Evolutionary conservation across 2,329 filamentous ascomycete species (phyloP), one percentile per base, ranked within the genome.

Genomic region (Colletotrichum horii): DNA sequence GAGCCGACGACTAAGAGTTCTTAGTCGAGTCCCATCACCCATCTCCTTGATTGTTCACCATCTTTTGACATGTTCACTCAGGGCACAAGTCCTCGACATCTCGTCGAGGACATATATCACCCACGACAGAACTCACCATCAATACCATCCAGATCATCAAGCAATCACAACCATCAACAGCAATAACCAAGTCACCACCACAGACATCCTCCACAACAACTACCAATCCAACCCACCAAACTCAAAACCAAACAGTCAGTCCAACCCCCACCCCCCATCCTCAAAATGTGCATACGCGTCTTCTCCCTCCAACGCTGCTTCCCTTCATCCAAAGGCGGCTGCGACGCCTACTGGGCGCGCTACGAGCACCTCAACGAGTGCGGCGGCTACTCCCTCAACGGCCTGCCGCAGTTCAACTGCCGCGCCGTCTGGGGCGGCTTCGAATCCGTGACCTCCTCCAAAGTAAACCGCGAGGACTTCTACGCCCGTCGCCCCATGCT

Each of bases 301-400:
- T 75, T 75, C 22, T 64, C 32, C 56, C 73, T 75, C 58, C 73
- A 67, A 12, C 70, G 73, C 32, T 75, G 73, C 64, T 19, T 48
- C 64, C 7, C 34, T 28, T 6, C 5, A 6, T 32, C 43, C 19
- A 22, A 52, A 14, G 73, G 73, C 34, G 73, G 73, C 8, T 75
- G 73, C 73, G 70, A 64, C 64, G n/a, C 48, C 12, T 75, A 73
- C 58, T 75, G n/a, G 30, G 64, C 73, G 38, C 19, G 19, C 38
- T 48, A n/a, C 70, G 73, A 73, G 6, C 24, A 64, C 56, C 16
- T 73, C 58, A 55, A 16, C n/a, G 32, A 56, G 8, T 75, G 73
- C 64, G 58, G 48, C 73, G 19, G 28, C 19, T 43, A 22, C 55
- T 8, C 48, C 15, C 64, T 62, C 64, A 32, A 32, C 14, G 70